Base-by-base conservation (phyloP, 306 rosid genomes). In the Abrus precatorius region DNA sequence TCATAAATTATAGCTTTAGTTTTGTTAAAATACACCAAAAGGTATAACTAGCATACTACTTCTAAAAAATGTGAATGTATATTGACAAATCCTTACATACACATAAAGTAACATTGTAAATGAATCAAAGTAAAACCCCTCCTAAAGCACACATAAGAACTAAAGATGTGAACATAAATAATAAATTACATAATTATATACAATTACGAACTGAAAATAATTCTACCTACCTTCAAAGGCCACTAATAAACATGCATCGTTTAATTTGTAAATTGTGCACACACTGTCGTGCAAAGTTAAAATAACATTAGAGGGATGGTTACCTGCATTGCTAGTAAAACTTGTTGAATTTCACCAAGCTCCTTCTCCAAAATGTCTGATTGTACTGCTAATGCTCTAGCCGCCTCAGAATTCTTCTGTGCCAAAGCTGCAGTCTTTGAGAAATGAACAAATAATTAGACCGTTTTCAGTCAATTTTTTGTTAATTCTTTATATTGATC, bases 241-340 rank as follows among this genome's bases (percentile, higher is more conserved):
- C 29, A 57, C 47, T 32, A 47, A 78, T 67, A 71, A 48, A 45
- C 59, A 50, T 13, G 62, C 43, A 54, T 59, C 12, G 74, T 74
- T 68, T 13, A 5, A 61, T 74, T 62, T 30, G 13, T 44, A 65
- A 61, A 64, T 29, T 54, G 68, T 38, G 34, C 48, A n/a, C 36
- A 10, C 41, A 36, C 12, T 33, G 4, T 10, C 12, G 34, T 67
- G 36, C 70, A 77, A 48, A 30, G 69, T 47, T 83, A 53, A 71
- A 72, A 52, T 74, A 59, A 74, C 60, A 53, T 4, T 12, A 52
- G 52, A 63, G 60, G 36, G 49, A 74, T 45, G 47, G 69, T 75
- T 86, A 95, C 99, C 95, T 95, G 98, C 99, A 95, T 91, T 61
- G 97, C 98, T 77, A 93, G 87, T 78, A 95, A 87, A 82, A 91